Conservation (phyloP, 2,329 filamentous ascomycete species). For the Colletotrichum siamense region DNA sequence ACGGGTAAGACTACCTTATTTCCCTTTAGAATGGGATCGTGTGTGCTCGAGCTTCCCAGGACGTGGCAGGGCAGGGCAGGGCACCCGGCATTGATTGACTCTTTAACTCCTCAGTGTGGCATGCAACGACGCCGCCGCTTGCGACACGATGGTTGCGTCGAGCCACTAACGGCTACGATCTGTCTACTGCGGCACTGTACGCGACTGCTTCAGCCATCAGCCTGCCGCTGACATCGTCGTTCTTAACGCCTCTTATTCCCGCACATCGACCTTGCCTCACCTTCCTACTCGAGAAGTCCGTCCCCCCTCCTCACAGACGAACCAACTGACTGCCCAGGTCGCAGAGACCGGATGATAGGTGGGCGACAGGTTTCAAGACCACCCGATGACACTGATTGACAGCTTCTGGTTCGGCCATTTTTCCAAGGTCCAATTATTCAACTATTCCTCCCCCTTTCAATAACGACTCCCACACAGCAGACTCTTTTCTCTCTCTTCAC, state of each 20-base stretch:
- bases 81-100: neutral
- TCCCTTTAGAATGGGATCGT: neutral
- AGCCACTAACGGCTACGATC: neutral
- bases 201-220: neutral
- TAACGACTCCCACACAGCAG: neutral
- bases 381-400: neutral
- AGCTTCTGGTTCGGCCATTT: neutral
- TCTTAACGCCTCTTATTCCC: neutral
- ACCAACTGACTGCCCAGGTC: neutral
- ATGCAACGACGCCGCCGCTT: neutral
- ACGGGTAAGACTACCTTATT: slow-evolving; percentile 4
- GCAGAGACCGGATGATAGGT: neutral
- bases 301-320: neutral
- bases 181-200: neutral
- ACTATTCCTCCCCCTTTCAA: neutral
- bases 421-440: neutral
- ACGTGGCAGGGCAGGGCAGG: neutral
- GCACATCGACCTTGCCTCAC: neutral
- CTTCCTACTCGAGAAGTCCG: neutral
- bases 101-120: neutral
- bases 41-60: neutral
- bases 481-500: neutral
- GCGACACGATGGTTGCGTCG: neutral
- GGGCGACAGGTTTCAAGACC: neutral
- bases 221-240: neutral